Base-by-base conservation (phyloP, 306 rosid species). In the Carpinus fangiana region DNA sequence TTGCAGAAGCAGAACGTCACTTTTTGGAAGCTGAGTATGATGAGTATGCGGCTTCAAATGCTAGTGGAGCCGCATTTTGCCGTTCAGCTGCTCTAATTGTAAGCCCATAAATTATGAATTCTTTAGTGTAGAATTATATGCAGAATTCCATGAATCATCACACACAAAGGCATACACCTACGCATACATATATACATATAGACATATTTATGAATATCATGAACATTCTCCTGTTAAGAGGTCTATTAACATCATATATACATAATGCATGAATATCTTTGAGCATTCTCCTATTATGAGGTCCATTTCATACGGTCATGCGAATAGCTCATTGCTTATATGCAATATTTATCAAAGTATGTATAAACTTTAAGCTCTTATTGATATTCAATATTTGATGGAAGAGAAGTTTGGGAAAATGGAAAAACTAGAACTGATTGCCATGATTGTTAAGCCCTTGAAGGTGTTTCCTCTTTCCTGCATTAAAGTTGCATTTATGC, bases 81-180 rank as follows among this genome's bases (percentile, higher is more conserved):
- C 98, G 99, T 76, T 92, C 97, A 34, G 98, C 91, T 77, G 97
- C 97, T 84, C 79, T 96, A 81, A 96, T 96, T 83, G 99, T 96
- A 90, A 83, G 97, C 60, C 64, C 23, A 2, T 69, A 52, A 46
- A 9, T n/a, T 64, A 18, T 70, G 2, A n/a, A 53, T 51, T 73
- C 43, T 51, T 47, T 46, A 4, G 38, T 8, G 34, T 14, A 6
- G 41, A 70, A 26, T 67, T 7, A 53, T 70, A 11, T 51, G 8
- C 65, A 14, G 68, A 38, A 41, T 67, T 67, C 72, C 51, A 18
- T 41, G 72, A 67, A 64, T n/a, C 41, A 41, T 10, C 11, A 31
- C 31, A 38, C 72, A 67, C 11, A 23, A 11, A 23, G 4, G 0
- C 71, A 67, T 4, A 9, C 31, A 16, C 70, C n/a, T 6, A 13